A percentile compares a stretch with the other conserved stretches of the same genome.
Conservation (phyloP, 75 land plant species). For the Cunninghamia lanceolata region DNA sequence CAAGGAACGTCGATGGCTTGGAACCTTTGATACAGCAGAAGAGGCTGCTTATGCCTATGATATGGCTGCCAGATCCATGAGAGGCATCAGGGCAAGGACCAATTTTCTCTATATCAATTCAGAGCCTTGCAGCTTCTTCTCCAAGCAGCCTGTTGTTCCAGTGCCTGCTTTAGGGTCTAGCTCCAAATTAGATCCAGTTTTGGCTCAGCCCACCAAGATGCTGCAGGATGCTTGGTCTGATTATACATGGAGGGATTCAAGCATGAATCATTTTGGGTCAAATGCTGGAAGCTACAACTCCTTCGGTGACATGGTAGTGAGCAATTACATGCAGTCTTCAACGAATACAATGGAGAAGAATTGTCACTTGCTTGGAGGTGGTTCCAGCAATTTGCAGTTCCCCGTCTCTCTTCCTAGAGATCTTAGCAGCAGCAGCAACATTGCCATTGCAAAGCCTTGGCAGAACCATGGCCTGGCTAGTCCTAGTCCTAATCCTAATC, state of each 20-base stretch:
- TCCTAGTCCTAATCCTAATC: not conserved
- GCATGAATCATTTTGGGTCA: not conserved
- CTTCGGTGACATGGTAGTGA: not conserved
- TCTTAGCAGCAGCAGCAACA: not conserved
- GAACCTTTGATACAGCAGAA: conserved; percentile 77
- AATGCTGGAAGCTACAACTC: not conserved
- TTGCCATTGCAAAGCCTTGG: not conserved
- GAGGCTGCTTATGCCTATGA: conserved; percentile 66
- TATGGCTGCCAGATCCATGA: conserved; percentile 59
- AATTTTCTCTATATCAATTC: conserved; percentile 51
- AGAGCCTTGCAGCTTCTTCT: conserved; percentile 2
- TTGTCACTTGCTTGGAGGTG: not conserved
- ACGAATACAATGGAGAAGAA: not conserved
- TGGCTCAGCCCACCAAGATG: not conserved
- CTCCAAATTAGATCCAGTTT: not conserved
- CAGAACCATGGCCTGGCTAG: not conserved
- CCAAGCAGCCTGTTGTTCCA: conserved; percentile 3
- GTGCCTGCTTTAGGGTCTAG: not conserved
- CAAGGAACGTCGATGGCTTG: conserved; percentile 64
- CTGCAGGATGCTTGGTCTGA: not conserved
- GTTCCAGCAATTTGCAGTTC: not conserved
- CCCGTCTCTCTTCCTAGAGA: conserved; percentile 13
- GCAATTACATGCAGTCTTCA: not conserved
- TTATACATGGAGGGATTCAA: not conserved
- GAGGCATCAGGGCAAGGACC: conserved; percentile 58